A percentile compares a stretch with the other conserved stretches of the same genome.
Evolutionary conservation across 2,329 filamentous ascomycete genomes (phyloP).

Genomic region (Remersonia thermophila): DNA sequence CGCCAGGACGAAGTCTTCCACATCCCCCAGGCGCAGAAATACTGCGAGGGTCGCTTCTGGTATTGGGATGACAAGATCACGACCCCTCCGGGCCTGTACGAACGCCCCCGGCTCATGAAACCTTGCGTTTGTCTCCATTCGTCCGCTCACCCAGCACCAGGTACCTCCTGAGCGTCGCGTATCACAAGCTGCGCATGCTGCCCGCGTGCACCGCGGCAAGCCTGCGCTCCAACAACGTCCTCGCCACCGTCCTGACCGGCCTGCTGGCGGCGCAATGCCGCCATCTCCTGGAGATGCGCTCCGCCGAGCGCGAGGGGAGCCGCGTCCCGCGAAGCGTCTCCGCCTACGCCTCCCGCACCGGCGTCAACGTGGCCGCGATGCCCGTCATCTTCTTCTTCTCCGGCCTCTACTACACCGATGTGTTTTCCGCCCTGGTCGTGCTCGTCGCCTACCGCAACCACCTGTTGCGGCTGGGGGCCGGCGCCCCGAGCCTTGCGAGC

Average conservation of each 20-base stretch:
- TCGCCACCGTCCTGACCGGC: slow-evolving; percentile 31
- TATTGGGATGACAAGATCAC: slow-evolving; percentile 97
- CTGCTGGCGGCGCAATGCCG: slow-evolving; percentile 40
- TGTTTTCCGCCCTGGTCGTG: slow-evolving; percentile 67
- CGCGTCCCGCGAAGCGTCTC: slow-evolving; percentile 9
- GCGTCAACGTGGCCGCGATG: slow-evolving; percentile 72
- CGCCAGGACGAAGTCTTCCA: slow-evolving; percentile 81
- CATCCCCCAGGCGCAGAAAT: slow-evolving; percentile 79
- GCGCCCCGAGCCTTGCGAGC: slow-evolving; percentile 23
- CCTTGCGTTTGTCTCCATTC: slow-evolving; percentile 15
- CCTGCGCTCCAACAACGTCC: slow-evolving; percentile 38
- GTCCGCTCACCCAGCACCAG: too few relatives aligned
- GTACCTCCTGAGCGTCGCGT: slow-evolving; percentile 29
- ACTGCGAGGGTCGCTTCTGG: slow-evolving; percentile 60
- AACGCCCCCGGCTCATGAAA: slow-evolving; percentile 15
- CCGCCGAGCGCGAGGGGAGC: slow-evolving; percentile 19
- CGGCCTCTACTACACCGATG: slow-evolving; percentile 87
- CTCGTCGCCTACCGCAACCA: slow-evolving; percentile 54
- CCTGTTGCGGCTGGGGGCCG: slow-evolving; percentile 29
- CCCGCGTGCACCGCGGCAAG: slow-evolving; percentile 27
- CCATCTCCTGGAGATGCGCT: slow-evolving; percentile 34
- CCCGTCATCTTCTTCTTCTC: slow-evolving; percentile 94
- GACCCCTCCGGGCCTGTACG: slow-evolving; percentile 76
- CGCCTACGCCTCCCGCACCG: slow-evolving; percentile 44
- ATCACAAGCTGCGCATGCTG: slow-evolving; percentile 21